phyloP scores from a whole-genome alignment of 2,329 filamentous ascomycete species.

The Colletotrichum sp. region DNA sequence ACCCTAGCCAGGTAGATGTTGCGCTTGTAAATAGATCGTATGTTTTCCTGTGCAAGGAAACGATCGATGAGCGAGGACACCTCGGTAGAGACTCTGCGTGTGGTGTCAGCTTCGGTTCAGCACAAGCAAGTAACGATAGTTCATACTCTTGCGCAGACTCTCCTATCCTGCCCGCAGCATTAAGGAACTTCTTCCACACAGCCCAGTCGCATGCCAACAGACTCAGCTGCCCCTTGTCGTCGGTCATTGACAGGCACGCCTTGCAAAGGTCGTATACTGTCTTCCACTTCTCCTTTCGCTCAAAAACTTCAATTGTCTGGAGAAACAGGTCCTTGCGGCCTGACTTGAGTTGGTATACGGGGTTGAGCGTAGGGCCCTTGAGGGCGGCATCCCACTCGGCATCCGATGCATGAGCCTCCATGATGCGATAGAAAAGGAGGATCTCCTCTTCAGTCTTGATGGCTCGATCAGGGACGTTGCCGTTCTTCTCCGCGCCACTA shows the following conservation, averaged over 20 bases:
- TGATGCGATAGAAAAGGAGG: conserved; percentile 52
- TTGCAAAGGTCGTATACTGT: conserved; percentile 48
- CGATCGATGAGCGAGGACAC: conserved; percentile 9
- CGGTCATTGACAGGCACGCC: conserved; percentile 43
- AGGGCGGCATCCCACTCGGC: conserved; percentile 46
- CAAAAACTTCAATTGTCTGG: conserved; percentile 42
- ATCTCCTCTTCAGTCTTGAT: conserved; percentile 56
- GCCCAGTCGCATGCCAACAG: conserved; percentile 51
- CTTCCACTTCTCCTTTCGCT: conserved; percentile 44
- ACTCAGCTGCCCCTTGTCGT: conserved; percentile 40
- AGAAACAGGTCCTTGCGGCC: conserved; percentile 53
- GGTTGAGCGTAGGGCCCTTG: conserved; percentile 42
- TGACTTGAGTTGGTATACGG: conserved; percentile 46
- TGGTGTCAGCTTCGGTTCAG: neutral
- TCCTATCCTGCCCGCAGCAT: conserved; percentile 38
- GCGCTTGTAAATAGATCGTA: conserved; percentile 41
- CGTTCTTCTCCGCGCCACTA: neutral
- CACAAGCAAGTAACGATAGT: neutral
- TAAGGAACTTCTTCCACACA: conserved; percentile 44
- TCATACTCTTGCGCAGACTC: conserved; percentile 36
- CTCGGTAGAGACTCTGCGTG: neutral
- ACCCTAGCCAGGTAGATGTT: conserved; percentile 44
- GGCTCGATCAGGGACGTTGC: conserved; percentile 27
- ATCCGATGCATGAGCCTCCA: conserved; percentile 45
- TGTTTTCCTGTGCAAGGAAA: conserved; percentile 2